Percentiles rank a stretch among this genome's conserved stretches.
Evolutionary conservation across 2,329 filamentous ascomycete genomes (phyloP).

Genomic region (Claviceps humidiphila): DNA sequence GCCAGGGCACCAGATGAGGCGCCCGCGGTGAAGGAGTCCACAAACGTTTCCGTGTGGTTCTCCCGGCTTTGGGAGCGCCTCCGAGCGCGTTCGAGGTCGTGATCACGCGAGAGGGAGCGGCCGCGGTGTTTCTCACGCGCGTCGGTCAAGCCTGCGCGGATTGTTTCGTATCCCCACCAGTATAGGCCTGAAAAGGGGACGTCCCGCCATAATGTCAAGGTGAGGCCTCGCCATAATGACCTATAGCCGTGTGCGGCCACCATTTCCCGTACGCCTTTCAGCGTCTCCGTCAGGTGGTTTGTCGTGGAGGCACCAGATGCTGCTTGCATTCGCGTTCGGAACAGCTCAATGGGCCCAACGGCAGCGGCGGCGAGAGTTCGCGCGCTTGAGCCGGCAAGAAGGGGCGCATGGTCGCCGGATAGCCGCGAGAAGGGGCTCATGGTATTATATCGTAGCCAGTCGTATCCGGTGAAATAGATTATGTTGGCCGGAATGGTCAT

Average conservation of each 20-base stretch:
- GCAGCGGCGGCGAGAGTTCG: conserved; percentile 68
- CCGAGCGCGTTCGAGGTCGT: conserved; percentile 28
- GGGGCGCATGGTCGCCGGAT: conserved; percentile 60
- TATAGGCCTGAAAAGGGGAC: conserved; percentile 95
- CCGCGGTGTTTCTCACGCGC: conserved; percentile 42
- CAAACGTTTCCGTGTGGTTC: conserved; percentile 62
- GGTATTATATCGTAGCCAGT: conserved; percentile 70
- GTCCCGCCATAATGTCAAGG: conserved; percentile 87
- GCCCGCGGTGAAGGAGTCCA: conserved; percentile 82
- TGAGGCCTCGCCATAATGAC: conserved; percentile 81
- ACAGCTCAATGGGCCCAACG: conserved; percentile 86
- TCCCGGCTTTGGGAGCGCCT: conserved; percentile 49
- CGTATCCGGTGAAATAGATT: conserved; percentile 97
- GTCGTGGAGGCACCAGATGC: conserved; percentile 44
- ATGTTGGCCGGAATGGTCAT: conserved; percentile 96
- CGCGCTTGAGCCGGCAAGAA: conserved; percentile 67
- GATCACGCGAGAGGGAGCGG: conserved; percentile 22
- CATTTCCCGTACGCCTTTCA: conserved; percentile 66
- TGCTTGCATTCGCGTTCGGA: conserved; percentile 84
- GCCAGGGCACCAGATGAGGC: conserved; percentile 73
- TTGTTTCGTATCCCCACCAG: conserved; percentile 93
- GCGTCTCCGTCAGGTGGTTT: conserved; percentile 65
- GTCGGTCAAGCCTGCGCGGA: conserved; percentile 59
- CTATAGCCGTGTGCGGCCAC: conserved; percentile 62
- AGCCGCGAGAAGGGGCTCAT: conserved; percentile 56